A percentile compares a stretch with the other conserved stretches of the same genome.
These are phyloP conservation scores for Tetrapisispora iriomotensis DNA, from an alignment of 805 yeast genomes.

Conservation along the genomic window DNA sequence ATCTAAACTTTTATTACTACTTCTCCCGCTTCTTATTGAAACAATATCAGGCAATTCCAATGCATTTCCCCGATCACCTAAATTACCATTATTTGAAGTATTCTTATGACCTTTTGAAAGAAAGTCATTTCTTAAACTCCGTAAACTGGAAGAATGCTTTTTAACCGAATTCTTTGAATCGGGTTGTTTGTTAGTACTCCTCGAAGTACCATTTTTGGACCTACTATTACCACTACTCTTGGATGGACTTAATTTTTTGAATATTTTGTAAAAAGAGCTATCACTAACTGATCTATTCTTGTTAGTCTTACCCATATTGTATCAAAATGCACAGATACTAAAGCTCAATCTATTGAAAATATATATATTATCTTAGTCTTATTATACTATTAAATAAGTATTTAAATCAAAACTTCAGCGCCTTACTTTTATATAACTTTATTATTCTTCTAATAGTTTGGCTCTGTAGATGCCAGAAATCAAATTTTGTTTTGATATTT, in stretches of 20 bases:
- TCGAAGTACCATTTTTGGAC: background rate
- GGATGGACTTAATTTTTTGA: conserved; percentile 3
- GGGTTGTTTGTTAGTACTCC: too few relatives aligned
- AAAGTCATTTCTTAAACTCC: background rate
- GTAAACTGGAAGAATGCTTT: background rate
- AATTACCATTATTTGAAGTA: background rate
- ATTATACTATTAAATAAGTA: too few relatives aligned
- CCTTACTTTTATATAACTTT: too few relatives aligned
- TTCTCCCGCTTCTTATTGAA: conserved; percentile 14
- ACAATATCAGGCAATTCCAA: conserved; percentile 21
- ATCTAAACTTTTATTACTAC: conserved; percentile 6
- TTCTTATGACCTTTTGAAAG: background rate
- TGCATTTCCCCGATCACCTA: conserved; percentile 2
- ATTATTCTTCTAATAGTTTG: too few relatives aligned
- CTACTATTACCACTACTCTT: background rate
- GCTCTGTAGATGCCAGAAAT: too few relatives aligned
- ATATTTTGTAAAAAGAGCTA: conserved; percentile 7
- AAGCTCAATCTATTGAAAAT: background rate
- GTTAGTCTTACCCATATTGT: background rate
- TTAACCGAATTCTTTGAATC: background rate
- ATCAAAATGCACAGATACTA: background rate
- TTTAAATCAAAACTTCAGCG: too few relatives aligned
- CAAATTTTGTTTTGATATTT: too few relatives aligned
- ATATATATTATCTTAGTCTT: background rate
- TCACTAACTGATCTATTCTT: conserved; percentile 9